Percentiles rank a stretch among this genome's conserved stretches.
These are phyloP conservation scores for Sanghuangporus sanghuang DNA, from an alignment of 1,284 basidiomycete genomes.

Conservation along the genomic window DNA sequence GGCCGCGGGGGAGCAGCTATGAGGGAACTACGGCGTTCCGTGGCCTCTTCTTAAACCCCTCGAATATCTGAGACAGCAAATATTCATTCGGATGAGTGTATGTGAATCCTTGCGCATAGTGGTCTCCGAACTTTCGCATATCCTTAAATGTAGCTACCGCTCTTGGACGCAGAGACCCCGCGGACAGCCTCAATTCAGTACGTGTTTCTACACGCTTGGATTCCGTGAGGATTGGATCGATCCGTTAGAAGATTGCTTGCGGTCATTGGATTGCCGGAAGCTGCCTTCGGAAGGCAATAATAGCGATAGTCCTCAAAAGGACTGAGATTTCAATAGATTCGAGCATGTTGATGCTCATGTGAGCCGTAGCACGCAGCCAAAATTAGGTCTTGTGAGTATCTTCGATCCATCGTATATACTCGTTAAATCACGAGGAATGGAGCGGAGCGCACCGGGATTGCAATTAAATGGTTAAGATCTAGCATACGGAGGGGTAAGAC, in stretches of 20 bases:
- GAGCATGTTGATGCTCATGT: not conserved
- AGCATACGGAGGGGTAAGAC: slow-evolving; percentile 2
- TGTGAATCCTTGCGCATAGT: not conserved
- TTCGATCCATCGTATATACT: not conserved
- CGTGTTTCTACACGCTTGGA: not conserved
- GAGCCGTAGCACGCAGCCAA: not conserved
- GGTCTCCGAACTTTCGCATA: not conserved
- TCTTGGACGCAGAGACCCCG: not conserved
- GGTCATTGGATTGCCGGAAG: not conserved
- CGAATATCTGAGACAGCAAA: not conserved
- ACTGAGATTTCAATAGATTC: not conserved
- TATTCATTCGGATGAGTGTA: not conserved
- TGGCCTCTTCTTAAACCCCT: not conserved
- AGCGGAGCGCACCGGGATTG: not conserved
- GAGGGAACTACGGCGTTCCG: not conserved
- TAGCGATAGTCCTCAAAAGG: not conserved
- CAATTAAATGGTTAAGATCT: not conserved
- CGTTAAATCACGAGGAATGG: not conserved
- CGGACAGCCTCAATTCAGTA: not conserved
- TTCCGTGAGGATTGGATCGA: not conserved
- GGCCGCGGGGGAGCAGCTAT: not conserved
- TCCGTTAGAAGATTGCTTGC: not conserved
- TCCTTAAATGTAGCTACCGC: not conserved
- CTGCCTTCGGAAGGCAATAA: not conserved
- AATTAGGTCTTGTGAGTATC: not conserved